Evolutionary conservation across 2,329 filamentous ascomycete species (phyloP).

Genomic region (Sporothrix brasiliensis): DNA sequence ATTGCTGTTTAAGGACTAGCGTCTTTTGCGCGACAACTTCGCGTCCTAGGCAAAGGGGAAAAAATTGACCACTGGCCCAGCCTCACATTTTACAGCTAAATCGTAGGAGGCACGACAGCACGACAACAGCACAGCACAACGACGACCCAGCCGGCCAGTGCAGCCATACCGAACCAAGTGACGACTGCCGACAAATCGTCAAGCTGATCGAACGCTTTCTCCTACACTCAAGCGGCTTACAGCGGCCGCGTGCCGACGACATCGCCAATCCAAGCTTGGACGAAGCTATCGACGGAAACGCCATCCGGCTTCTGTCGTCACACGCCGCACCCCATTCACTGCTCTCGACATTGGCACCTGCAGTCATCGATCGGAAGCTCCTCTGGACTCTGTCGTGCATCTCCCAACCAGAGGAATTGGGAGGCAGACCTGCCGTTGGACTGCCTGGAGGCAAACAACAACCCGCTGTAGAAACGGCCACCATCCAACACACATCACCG

Average conservation of each 20-base stretch:
- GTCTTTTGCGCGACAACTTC: constrained; percentile 38
- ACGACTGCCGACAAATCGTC: not conserved
- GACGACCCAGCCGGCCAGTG: not conserved
- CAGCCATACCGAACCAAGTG: not conserved
- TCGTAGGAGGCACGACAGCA: constrained; percentile 1
- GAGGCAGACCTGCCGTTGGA: not conserved
- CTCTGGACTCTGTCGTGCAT: not conserved
- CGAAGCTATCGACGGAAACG: not conserved
- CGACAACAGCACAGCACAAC: constrained; percentile 5
- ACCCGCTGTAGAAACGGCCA: too few species aligned
- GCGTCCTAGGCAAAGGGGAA: constrained; percentile 36
- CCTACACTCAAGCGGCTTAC: not conserved
- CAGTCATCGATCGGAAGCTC: not conserved
- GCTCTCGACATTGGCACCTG: not conserved
- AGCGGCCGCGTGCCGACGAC: not conserved
- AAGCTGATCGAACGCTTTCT: not conserved
- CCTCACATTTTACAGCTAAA: constrained; percentile 28
- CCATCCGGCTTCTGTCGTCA: not conserved
- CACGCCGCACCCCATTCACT: not conserved
- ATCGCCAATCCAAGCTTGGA: not conserved
- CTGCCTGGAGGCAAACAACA: not conserved
- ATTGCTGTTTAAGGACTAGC: constrained; percentile 37
- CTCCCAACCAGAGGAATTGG: not conserved
- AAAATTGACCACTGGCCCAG: constrained; percentile 32
- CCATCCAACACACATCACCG: not conserved